Evolutionary conservation across 1,284 basidiomycete genomes (phyloP).

Genomic region (Malassezia brasiliensis): DNA sequence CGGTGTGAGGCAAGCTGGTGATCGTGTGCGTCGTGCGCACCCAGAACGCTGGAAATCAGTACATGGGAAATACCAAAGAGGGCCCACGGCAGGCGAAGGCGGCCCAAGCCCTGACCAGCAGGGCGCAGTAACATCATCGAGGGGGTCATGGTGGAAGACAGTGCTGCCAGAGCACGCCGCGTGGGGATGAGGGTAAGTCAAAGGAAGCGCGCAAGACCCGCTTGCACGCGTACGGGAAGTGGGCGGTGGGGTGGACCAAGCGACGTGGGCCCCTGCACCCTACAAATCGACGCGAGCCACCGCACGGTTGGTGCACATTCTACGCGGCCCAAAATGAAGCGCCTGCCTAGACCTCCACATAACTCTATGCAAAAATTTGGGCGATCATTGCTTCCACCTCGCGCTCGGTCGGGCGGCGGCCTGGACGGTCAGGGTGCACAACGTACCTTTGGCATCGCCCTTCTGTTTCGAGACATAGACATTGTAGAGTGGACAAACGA

Average conservation of each 20-base stretch:
- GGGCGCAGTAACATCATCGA: not conserved
- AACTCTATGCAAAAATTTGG: not conserved
- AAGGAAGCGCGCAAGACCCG: conserved; percentile 1
- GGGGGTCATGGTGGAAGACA: too few species aligned
- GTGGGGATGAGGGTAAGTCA: not conserved
- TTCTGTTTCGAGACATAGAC: conserved; percentile 5
- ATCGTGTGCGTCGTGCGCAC: not conserved
- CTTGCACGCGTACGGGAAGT: not conserved
- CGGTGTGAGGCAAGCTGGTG: not conserved
- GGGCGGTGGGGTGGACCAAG: not conserved
- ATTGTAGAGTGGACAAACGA: conserved; percentile 11
- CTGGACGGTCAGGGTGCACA: not conserved
- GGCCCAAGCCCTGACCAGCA: conserved; percentile 7
- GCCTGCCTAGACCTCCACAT: not conserved
- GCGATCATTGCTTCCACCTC: conserved; percentile 4
- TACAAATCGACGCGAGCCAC: too few species aligned
- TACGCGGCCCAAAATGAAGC: not conserved
- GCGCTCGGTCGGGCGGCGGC: not conserved
- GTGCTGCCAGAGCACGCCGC: too few species aligned
- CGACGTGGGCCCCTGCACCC: too few species aligned
- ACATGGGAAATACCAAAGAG: not conserved
- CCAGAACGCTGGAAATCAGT: not conserved
- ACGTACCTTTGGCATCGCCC: not conserved
- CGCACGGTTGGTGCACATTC: not conserved
- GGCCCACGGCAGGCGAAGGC: too few species aligned